Evolutionary conservation across 768 basidiomycete species (phyloP).

Genomic region (Boletus barrowsii): DNA sequence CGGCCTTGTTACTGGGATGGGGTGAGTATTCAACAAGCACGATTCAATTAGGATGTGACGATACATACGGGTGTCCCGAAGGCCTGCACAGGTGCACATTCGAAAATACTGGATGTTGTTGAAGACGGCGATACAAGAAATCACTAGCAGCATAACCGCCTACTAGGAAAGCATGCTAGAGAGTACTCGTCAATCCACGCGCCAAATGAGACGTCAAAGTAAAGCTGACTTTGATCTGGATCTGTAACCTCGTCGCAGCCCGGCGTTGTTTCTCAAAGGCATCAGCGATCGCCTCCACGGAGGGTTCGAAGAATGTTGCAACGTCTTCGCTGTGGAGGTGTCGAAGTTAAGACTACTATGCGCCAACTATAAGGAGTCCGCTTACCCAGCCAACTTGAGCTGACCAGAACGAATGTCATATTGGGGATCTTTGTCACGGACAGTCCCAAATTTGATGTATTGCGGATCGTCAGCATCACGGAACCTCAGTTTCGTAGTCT

Average conservation of each 20-base stretch:
- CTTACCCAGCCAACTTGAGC: background rate
- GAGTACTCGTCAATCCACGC: background rate
- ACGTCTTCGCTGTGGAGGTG: background rate
- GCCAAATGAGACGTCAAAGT: background rate
- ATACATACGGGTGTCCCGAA: background rate
- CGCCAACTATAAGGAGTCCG: background rate
- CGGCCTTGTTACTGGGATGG: background rate
- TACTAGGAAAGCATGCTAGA: background rate
- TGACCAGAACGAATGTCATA: background rate
- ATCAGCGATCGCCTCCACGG: background rate
- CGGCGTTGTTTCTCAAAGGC: background rate
- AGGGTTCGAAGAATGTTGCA: background rate
- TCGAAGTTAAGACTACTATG: background rate
- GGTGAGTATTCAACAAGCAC: background rate
- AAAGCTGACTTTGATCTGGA: background rate
- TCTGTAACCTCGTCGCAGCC: background rate
- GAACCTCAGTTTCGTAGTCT: background rate
- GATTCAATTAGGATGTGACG: background rate
- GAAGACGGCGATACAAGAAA: background rate
- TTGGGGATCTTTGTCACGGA: background rate
- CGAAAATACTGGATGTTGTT: background rate
- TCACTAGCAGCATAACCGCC: background rate
- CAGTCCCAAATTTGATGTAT: background rate
- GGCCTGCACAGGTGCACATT: background rate
- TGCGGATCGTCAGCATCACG: background rate